Conservation (phyloP, 352 stramenopile species). For the Phytophthora citricola region DNA sequence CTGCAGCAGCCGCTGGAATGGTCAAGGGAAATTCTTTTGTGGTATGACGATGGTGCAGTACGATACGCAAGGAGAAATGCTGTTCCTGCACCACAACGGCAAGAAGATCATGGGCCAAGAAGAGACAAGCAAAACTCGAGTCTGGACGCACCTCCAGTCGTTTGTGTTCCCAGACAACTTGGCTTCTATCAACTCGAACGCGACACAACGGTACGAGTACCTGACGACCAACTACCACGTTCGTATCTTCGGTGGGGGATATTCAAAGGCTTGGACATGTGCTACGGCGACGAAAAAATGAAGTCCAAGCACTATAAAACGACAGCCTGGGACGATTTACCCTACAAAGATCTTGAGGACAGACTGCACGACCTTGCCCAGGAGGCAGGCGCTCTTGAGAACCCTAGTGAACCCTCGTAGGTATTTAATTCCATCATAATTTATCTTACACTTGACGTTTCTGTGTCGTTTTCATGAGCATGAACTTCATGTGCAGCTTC, state of each 20-base stretch:
- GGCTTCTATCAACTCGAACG: conserved; percentile 1
- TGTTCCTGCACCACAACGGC: conserved; percentile 61
- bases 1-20: conserved; percentile 41
- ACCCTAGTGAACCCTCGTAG: conserved; percentile 2
- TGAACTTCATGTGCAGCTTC: conserved; percentile 28
- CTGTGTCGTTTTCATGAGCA: conserved; percentile 12
- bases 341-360: conserved; percentile 29
- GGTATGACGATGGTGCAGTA: conserved; percentile 63
- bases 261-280: conserved; percentile 22
- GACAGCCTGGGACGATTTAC: conserved; percentile 17
- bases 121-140: conserved; percentile 16
- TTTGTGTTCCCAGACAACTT: conserved; percentile 31
- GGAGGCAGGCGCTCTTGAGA: conserved; percentile 15
- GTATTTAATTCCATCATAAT: conserved; percentile 23
- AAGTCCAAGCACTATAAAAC: conserved; percentile 32
- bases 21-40: conserved; percentile 50
- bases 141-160: conserved; percentile 36
- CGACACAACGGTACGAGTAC: conserved; percentile 27
- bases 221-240: conserved; percentile 28
- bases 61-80: conserved; percentile 37
- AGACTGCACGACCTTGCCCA: conserved; percentile 20
- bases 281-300: conserved; percentile 38
- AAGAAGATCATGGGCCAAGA: conserved; percentile 41
- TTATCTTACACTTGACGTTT: conserved; percentile 9
- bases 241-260: conserved; percentile 23